These are phyloP conservation scores for Volvox reticuliferus DNA, from an alignment of 139 green algal species.

Conservation along the genomic window DNA sequence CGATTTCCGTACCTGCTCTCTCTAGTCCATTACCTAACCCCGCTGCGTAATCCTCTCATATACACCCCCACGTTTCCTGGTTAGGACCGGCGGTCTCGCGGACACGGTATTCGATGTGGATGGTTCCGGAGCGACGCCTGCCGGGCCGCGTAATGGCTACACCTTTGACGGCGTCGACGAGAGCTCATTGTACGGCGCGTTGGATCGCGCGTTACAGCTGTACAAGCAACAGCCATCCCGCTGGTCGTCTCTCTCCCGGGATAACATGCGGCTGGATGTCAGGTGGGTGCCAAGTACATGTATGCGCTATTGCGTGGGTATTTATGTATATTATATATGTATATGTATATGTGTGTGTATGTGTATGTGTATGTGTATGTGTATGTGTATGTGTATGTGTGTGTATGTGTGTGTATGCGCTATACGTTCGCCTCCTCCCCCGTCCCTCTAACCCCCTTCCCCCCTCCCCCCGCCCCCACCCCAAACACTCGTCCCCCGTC, in stretches of 20 bases:
- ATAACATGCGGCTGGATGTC: constrained; percentile 70
- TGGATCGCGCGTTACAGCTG: constrained; percentile 80
- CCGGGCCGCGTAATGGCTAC: constrained; percentile 81
- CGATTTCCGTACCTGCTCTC: too few relatives aligned
- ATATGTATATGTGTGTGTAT: too few relatives aligned
- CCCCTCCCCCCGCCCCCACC: too few relatives aligned
- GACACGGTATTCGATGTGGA: constrained; percentile 90
- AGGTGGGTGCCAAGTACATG: background rate
- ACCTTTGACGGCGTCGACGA: constrained; percentile 93
- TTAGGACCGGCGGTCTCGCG: constrained; percentile 85
- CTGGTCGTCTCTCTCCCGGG: constrained; percentile 59
- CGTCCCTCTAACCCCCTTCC: background rate
- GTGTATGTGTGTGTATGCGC: too few relatives aligned
- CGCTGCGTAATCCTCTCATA: too few relatives aligned
- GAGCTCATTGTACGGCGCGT: constrained; percentile 70
- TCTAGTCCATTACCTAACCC: too few relatives aligned
- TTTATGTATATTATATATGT: too few relatives aligned
- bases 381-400: too few relatives aligned
- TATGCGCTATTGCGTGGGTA: too few relatives aligned
- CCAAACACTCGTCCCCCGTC: too few relatives aligned
- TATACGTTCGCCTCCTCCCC: background rate
- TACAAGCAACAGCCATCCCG: constrained; percentile 63
- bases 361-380: too few relatives aligned
- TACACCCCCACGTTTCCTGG: too few relatives aligned
- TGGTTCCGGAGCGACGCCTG: background rate